Percentiles rank a stretch among this genome's conserved stretches.
Conservation (phyloP, 2,329 filamentous ascomycete species). For the Elsinoe australis region DNA sequence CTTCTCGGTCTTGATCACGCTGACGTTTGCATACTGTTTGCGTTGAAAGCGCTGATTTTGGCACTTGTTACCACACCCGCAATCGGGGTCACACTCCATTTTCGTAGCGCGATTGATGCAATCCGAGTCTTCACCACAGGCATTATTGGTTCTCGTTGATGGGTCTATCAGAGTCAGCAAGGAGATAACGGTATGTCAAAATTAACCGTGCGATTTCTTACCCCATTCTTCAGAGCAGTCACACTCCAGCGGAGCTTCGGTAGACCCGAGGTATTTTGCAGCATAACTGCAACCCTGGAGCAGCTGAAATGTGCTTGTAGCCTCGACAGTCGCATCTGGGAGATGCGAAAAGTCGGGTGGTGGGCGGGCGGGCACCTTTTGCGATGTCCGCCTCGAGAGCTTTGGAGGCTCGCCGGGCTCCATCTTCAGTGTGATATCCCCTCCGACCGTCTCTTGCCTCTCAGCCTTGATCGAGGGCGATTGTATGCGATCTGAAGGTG, state of each 20-base stretch:
- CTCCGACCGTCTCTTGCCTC: conserved; percentile 49
- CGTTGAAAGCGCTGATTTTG: conserved; percentile 93
- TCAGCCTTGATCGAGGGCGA: conserved; percentile 35
- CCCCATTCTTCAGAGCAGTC: conserved; percentile 93
- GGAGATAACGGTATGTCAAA: not conserved
- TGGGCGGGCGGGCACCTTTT: conserved; percentile 58
- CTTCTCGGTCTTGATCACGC: conserved; percentile 95
- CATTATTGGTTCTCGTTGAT: conserved; percentile 56
- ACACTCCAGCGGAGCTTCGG: conserved; percentile 89
- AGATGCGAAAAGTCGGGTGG: conserved; percentile 64
- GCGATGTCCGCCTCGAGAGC: conserved; percentile 63
- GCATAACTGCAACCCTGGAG: conserved; percentile 84
- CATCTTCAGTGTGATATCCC: conserved; percentile 55
- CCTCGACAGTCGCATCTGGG: conserved; percentile 69
- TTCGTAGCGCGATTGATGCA: conserved; percentile 98
- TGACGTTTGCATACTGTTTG: conserved; percentile 81
- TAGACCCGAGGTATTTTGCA: conserved; percentile 81
- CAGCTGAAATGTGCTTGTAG: conserved; percentile 67
- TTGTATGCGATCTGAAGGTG: conserved; percentile 25
- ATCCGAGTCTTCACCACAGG: conserved; percentile 92
- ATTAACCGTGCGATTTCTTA: conserved; percentile 46
- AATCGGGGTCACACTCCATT: conserved; percentile 86
- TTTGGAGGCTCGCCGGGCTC: conserved; percentile 62
- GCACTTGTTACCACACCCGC: conserved; percentile 78
- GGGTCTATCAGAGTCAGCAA: conserved; percentile 40